A percentile compares a stretch with the other conserved stretches of the same genome.
These are phyloP conservation scores for Pouteria campechiana DNA, from an alignment of 179 eudicot genomes.

Conservation along the genomic window DNA sequence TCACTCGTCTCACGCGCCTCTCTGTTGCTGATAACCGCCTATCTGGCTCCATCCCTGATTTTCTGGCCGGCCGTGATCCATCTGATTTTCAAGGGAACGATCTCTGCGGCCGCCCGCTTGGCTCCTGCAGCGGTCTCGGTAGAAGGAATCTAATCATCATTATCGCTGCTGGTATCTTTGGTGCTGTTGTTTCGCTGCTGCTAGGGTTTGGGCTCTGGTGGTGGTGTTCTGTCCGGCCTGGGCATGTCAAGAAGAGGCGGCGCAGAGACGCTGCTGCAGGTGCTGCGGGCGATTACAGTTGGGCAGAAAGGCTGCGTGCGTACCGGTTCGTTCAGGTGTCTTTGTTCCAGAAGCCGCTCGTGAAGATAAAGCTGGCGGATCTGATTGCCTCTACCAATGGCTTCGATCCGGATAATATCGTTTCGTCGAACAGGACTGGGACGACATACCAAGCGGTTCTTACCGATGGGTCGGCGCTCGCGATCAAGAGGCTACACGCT, in stretches of 20 bases:
- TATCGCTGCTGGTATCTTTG: slow-evolving; percentile 79
- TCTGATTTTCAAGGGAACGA: slow-evolving; percentile 39
- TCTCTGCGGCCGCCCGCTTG: slow-evolving; percentile 54
- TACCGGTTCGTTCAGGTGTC: slow-evolving; percentile 73
- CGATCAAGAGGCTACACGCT: slow-evolving; percentile 64
- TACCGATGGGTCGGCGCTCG: slow-evolving; percentile 77
- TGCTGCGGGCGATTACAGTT: slow-evolving; percentile 40
- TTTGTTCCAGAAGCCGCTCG: slow-evolving; percentile 83
- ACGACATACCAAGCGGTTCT: slow-evolving; percentile 67
- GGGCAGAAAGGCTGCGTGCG: slow-evolving; percentile 66
- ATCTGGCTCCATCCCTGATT: slow-evolving; percentile 40
- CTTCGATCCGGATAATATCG: slow-evolving; percentile 38
- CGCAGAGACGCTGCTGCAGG: slow-evolving; percentile 49
- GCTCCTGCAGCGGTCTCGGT: slow-evolving; percentile 56
- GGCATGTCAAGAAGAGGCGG: slow-evolving; percentile 40
- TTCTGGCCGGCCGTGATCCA: slow-evolving; percentile 9
- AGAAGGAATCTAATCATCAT: slow-evolving; percentile 72
- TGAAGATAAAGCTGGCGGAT: slow-evolving; percentile 64
- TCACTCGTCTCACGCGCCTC: slow-evolving; percentile 38
- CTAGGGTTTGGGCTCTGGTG: slow-evolving; percentile 82
- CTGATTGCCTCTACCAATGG: slow-evolving; percentile 55
- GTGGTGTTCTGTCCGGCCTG: slow-evolving; percentile 49
- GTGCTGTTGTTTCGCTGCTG: slow-evolving; percentile 59
- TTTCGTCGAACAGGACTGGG: slow-evolving; percentile 70
- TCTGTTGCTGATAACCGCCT: slow-evolving; percentile 54